phyloP scores from a whole-genome alignment of 2,329 filamentous ascomycete genomes.

The Xylaria sp. region DNA sequence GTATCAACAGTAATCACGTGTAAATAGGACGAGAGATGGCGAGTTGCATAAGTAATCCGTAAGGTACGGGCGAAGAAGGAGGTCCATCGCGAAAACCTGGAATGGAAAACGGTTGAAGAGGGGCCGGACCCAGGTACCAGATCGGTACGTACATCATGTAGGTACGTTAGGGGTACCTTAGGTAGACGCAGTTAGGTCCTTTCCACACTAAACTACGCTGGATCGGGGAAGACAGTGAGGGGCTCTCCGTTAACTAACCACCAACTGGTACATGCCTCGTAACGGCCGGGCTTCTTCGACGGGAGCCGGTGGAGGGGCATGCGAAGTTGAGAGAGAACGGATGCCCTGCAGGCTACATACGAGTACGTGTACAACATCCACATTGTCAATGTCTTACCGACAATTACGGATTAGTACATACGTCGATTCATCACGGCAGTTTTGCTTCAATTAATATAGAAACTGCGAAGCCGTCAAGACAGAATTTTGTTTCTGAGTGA shows the following conservation, averaged over 20 bases:
- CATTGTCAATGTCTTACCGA: not conserved
- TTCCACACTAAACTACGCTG: not conserved
- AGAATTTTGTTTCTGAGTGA: too few species aligned
- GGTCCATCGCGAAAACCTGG: too few species aligned
- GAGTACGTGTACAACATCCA: not conserved
- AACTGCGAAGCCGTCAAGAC: too few species aligned
- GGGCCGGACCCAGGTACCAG: too few species aligned
- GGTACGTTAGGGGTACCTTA: not conserved
- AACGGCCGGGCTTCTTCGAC: not conserved
- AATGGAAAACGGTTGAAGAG: too few species aligned
- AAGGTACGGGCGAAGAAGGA: too few species aligned
- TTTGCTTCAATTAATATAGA: not conserved
- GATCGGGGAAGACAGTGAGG: not conserved
- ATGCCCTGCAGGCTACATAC: not conserved
- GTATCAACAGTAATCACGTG: too few species aligned
- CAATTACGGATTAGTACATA: not conserved
- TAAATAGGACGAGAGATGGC: too few species aligned
- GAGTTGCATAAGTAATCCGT: too few species aligned
- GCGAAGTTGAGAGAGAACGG: not conserved
- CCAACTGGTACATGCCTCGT: not conserved
- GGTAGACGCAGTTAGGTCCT: not conserved
- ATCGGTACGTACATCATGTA: not conserved
- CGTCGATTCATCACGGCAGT: not conserved
- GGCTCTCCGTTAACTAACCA: not conserved
- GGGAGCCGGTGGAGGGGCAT: not conserved